Percentiles rank a stretch among this genome's conserved stretches.
These are phyloP conservation scores for Fraxinus sp. DNA, from an alignment of 305 asterid genomes.

Conservation along the genomic window DNA sequence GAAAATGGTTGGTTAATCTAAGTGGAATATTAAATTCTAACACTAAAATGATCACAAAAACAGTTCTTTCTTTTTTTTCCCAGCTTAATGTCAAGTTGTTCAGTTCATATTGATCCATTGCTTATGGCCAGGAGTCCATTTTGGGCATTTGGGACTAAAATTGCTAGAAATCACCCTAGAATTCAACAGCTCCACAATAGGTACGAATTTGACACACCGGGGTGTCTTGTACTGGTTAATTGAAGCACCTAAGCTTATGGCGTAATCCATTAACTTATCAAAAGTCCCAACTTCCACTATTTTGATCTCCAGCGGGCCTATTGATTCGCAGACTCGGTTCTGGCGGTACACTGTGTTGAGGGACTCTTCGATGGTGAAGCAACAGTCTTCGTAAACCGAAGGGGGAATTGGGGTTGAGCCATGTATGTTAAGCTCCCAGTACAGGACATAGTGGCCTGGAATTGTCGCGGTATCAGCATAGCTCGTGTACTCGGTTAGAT, in stretches of 20 bases:
- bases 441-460: conserved; percentile 77
- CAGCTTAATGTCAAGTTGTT: background rate
- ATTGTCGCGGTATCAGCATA: conserved; percentile 60
- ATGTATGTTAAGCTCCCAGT: conserved; percentile 58
- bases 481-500: conserved; percentile 69
- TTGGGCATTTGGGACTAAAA: conserved; percentile 86
- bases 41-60: conserved; percentile 40
- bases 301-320: conserved; percentile 84
- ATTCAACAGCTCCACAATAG: conserved; percentile 70
- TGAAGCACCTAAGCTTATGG: conserved; percentile 79
- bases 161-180: conserved; percentile 51
- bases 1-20: conserved; percentile 33
- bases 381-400: conserved; percentile 75
- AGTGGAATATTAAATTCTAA: conserved; percentile 28
- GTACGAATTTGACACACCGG: conserved; percentile 69
- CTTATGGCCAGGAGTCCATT: conserved; percentile 67
- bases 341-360: conserved; percentile 76
- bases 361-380: conserved; percentile 75
- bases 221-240: conserved; percentile 94
- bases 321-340: conserved; percentile 59
- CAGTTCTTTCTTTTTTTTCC: conserved; percentile 19
- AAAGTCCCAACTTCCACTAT: conserved; percentile 71
- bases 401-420: conserved; percentile 64
- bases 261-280: conserved; percentile 87
- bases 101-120: conserved; percentile 60